Conservation (phyloP, 306 rosid genomes). For the Sechiopsis laciniata region DNA sequence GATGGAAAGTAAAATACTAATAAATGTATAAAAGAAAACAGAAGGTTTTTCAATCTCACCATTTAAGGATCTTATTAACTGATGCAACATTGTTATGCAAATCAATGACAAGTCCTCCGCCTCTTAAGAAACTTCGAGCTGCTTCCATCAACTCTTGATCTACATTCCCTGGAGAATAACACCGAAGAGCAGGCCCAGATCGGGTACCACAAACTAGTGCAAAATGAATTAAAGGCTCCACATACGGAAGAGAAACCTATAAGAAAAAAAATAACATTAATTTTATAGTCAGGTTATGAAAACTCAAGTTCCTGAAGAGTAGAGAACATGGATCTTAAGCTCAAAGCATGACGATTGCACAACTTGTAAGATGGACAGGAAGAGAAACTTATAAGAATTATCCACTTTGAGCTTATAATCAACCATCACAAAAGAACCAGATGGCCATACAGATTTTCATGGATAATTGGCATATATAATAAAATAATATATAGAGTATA, state of each 20-base stretch:
- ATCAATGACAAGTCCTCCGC: conserved; percentile 55
- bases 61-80: conserved; percentile 63
- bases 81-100: conserved; percentile 43
- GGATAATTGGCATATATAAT: no score
- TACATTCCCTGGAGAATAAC: conserved; percentile 66
- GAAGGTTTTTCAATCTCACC: conserved; percentile 40
- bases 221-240: conserved; percentile 85
- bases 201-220: conserved; percentile 69
- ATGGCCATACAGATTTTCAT: no score
- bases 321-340: not conserved
- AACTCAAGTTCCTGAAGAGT: not conserved
- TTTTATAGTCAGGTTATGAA: not conserved
- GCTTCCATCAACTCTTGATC: conserved; percentile 74
- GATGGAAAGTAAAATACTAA: not conserved
- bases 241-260: conserved; percentile 73
- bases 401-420: no score
- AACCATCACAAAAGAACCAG: no score
- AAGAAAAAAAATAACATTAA: no score
- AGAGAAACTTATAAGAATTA: not conserved
- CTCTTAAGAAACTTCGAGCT: conserved; percentile 54
- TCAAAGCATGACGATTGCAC: not conserved
- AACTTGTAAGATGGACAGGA: not conserved
- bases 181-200: conserved; percentile 68
- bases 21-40: not conserved
- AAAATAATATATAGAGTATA: no score